Conservation (phyloP, 352 stramenopile species). For the Globisporangium radiosum region DNA sequence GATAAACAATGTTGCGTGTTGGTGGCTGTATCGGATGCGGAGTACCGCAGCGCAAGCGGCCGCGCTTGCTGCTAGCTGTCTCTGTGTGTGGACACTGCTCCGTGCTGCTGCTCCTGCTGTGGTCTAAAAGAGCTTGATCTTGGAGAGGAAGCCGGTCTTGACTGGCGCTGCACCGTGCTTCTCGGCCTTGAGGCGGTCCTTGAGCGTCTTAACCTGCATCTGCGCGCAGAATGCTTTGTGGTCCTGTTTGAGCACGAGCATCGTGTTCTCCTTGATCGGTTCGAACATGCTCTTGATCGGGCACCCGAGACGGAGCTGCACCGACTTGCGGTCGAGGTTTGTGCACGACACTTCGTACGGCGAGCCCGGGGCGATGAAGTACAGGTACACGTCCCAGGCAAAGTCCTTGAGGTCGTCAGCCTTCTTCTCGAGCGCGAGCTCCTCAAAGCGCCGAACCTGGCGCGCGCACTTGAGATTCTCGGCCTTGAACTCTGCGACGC, state of each 20-base stretch:
- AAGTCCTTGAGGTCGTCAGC: conserved; percentile 74
- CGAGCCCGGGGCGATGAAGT: conserved; percentile 70
- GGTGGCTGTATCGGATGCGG: too few species aligned
- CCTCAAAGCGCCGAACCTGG: conserved; percentile 74
- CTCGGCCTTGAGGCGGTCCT: conserved; percentile 66
- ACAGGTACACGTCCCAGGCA: conserved; percentile 76
- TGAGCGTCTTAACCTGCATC: conserved; percentile 65
- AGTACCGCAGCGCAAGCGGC: too few species aligned
- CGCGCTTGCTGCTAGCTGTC: too few species aligned
- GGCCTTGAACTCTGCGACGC: conserved; percentile 63
- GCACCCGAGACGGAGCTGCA: conserved; percentile 73
- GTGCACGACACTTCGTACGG: conserved; percentile 81
- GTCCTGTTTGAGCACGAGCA: conserved; percentile 81
- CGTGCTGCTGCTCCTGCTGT: too few species aligned
- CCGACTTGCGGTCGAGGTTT: conserved; percentile 74
- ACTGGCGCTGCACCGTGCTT: conserved; percentile 26
- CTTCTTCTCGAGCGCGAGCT: conserved; percentile 63
- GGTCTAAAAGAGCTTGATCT: conserved; percentile 58
- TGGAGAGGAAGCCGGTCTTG: conserved; percentile 64
- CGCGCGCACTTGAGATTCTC: conserved; percentile 82
- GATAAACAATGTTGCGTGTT: too few species aligned
- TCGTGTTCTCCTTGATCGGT: conserved; percentile 81
- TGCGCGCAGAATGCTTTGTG: conserved; percentile 73
- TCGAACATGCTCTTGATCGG: conserved; percentile 79
- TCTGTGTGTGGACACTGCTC: too few species aligned